phyloP scores from a whole-genome alignment of 2,329 filamentous ascomycete species.

The Pseudocercospora vitis region DNA sequence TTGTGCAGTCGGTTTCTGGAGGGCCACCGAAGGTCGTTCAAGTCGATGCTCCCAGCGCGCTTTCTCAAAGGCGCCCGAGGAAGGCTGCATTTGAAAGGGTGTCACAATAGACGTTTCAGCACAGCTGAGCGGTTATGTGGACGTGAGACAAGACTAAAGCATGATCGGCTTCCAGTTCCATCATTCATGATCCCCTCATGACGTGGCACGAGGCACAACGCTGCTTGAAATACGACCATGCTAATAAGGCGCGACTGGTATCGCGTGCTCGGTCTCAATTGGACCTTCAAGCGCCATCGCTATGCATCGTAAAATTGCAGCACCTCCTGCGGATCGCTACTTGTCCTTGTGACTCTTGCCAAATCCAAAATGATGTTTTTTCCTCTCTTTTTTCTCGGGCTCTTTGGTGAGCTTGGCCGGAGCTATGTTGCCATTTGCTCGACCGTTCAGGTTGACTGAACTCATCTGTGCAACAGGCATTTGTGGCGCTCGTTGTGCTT shows the following conservation, averaged over 20 bases:
- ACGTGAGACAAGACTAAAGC: too few species aligned
- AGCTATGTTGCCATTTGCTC: slow-evolving; percentile 30
- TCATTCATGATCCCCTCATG: too few species aligned
- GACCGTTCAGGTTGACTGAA: slow-evolving; percentile 53
- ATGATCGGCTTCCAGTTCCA: too few species aligned
- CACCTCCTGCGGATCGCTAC: not conserved
- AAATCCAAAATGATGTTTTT: slow-evolving; percentile 37
- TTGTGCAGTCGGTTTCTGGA: too few species aligned
- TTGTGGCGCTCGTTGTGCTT: slow-evolving; percentile 24
- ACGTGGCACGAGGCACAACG: too few species aligned
- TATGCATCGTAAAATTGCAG: not conserved
- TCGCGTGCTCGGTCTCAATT: not conserved
- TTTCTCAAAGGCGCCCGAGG: too few species aligned
- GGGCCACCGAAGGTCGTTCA: too few species aligned
- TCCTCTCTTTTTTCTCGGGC: slow-evolving; percentile 56
- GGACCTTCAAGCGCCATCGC: slow-evolving; percentile 4
- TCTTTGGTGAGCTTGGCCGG: slow-evolving; percentile 56
- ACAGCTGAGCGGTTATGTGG: too few species aligned
- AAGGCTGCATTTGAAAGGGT: too few species aligned
- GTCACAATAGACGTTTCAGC: too few species aligned
- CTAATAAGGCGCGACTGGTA: not conserved
- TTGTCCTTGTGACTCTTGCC: slow-evolving; percentile 29
- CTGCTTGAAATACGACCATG: too few species aligned
- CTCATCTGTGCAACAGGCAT: slow-evolving; percentile 59
- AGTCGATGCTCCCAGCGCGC: too few species aligned